Evolutionary conservation across 1,284 basidiomycete species (phyloP).

Genomic region (Ceratobasidium sp.): DNA sequence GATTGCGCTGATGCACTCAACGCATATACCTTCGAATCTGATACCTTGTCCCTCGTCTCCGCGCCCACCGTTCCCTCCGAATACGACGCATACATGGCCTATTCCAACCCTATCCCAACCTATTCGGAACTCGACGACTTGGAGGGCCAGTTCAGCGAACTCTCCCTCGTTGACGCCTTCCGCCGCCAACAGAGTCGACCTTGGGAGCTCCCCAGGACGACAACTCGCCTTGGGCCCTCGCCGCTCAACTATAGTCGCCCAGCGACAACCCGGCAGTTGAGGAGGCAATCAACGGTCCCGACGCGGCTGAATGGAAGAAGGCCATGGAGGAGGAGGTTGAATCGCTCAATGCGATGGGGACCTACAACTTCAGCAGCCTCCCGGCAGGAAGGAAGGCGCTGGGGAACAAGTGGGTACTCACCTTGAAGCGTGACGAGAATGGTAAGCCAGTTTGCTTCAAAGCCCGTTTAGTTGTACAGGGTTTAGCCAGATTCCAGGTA

Average conservation of each 20-base stretch:
- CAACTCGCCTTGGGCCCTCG: neutral
- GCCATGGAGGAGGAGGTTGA: neutral
- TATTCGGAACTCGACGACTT: neutral
- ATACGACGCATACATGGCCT: neutral
- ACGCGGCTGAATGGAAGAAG: neutral
- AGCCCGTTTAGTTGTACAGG: slow-evolving; percentile 60
- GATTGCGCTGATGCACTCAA: neutral
- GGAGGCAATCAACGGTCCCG: slow-evolving; percentile 1
- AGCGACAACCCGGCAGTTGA: slow-evolving; percentile 14
- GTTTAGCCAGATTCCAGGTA: slow-evolving; percentile 55
- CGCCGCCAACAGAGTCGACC: neutral
- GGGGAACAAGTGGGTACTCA: neutral
- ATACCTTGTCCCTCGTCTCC: neutral
- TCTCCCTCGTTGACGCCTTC: slow-evolving; percentile 1
- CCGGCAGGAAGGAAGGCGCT: neutral
- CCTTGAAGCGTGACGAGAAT: neutral
- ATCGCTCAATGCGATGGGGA: neutral
- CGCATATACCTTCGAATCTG: slow-evolving; percentile 16
- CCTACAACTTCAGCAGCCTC: neutral
- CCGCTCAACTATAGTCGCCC: neutral
- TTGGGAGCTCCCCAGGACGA: slow-evolving; percentile 13
- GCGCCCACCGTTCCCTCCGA: neutral
- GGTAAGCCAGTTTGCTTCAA: slow-evolving; percentile 51
- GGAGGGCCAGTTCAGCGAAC: neutral
- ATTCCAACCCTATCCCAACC: neutral